phyloP scores from a whole-genome alignment of 1,139 yeast genomes.

The Taphrina pruni region DNA sequence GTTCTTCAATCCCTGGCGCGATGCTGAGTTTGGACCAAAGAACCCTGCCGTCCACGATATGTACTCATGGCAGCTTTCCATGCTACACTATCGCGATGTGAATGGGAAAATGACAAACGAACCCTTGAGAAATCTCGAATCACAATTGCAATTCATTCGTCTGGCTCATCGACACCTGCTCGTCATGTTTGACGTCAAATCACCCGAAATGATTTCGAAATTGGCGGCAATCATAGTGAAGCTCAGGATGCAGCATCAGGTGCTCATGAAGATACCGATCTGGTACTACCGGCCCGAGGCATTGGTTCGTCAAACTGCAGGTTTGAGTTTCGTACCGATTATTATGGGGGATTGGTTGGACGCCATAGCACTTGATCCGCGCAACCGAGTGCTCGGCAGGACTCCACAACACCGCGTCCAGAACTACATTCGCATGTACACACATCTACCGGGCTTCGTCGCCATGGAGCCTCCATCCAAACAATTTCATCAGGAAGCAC shows the following conservation, averaged over 20 bases:
- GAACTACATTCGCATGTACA: background rate
- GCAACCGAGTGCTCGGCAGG: slow-evolving; percentile 2
- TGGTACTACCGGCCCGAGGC: slow-evolving; percentile 1
- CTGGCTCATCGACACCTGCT: background rate
- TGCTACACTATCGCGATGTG: slow-evolving; percentile 11
- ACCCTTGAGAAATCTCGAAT: slow-evolving; percentile 1
- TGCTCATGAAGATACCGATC: background rate
- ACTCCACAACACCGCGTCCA: background rate
- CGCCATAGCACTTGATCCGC: slow-evolving; percentile 9
- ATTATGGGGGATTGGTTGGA: slow-evolving; percentile 1
- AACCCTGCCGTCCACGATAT: background rate
- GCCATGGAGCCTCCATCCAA: slow-evolving; percentile 20
- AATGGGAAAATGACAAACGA: background rate
- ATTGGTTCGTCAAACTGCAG: background rate
- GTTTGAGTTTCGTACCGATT: background rate
- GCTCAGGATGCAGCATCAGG: slow-evolving; percentile 10
- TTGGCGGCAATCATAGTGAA: background rate
- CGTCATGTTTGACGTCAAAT: slow-evolving; percentile 9
- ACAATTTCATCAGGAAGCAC: background rate
- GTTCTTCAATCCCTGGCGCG: slow-evolving; percentile 14
- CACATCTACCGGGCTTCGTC: slow-evolving; percentile 5
- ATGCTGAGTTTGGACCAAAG: background rate
- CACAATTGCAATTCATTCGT: background rate
- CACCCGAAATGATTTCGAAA: background rate
- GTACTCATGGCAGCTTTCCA: background rate